phyloP scores from a whole-genome alignment of 148 eudicot species.

The Arctostaphylos glauca region DNA sequence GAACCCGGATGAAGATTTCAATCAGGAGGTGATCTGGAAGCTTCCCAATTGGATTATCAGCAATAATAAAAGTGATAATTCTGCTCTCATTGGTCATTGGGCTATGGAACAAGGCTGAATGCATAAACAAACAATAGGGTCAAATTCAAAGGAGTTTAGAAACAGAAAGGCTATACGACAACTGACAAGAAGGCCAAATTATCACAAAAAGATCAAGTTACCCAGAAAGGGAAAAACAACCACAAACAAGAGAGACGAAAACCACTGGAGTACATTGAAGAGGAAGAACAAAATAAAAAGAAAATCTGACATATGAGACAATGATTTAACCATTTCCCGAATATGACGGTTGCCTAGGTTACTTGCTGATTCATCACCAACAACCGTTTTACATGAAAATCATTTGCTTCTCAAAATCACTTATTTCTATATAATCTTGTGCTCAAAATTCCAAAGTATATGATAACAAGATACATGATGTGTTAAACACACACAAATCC shows the following conservation, averaged over 20 bases:
- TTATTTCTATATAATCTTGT: background rate
- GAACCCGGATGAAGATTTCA: conserved; percentile 74
- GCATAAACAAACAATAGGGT: background rate
- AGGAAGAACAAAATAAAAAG: background rate
- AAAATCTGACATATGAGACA: background rate
- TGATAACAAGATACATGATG: too few relatives aligned
- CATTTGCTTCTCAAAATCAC: background rate
- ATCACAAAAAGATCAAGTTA: background rate
- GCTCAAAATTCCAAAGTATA: too few relatives aligned
- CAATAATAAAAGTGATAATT: conserved; percentile 17
- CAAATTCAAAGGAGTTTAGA: background rate
- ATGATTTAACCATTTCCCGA: background rate
- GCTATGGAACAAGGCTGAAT: background rate
- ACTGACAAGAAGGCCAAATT: background rate
- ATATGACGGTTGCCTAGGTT: background rate
- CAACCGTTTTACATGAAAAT: background rate
- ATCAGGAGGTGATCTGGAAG: conserved; percentile 74
- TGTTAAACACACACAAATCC: too few relatives aligned
- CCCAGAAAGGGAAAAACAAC: background rate
- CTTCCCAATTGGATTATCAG: conserved; percentile 41
- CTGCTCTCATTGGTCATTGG: conserved; percentile 28
- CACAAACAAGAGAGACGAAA: background rate
- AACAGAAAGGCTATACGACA: background rate
- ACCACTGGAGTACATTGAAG: background rate
- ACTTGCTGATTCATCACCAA: background rate